phyloP scores from a whole-genome alignment of 257 asterid genomes.

The Paulownia fortunei region DNA sequence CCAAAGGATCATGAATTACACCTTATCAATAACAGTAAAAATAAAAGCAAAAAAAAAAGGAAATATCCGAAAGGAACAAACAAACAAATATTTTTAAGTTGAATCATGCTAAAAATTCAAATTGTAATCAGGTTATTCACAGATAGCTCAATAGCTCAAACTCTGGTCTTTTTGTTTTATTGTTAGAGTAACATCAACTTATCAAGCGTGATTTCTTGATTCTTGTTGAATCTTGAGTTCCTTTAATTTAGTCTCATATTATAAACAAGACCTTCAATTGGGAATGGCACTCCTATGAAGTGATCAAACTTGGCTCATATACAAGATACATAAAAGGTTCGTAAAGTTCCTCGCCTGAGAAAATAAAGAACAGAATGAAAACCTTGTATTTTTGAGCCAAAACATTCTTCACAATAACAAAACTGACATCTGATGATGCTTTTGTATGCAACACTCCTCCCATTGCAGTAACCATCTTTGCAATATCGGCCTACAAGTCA shows the following conservation, averaged over 20 bases:
- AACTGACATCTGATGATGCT: constrained; percentile 82
- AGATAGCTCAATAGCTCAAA: constrained; percentile 12
- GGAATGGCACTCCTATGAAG: constrained; percentile 4
- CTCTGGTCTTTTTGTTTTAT: constrained; percentile 12
- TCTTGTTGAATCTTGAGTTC: constrained; percentile 14
- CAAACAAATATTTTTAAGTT: background rate
- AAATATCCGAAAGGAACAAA: background rate
- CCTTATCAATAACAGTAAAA: background rate
- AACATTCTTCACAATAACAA: constrained; percentile 90
- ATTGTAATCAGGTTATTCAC: background rate
- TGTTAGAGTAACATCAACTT: background rate
- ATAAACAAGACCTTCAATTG: constrained; percentile 14
- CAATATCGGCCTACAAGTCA: constrained; percentile 69
- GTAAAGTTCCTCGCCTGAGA: constrained; percentile 10
- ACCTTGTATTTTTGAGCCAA: constrained; percentile 88
- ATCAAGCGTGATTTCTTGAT: constrained; percentile 11
- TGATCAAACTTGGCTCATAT: constrained; percentile 7
- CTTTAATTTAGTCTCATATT: constrained; percentile 3
- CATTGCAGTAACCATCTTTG: constrained; percentile 82
- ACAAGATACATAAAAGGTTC: constrained; percentile 8
- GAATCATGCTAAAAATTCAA: background rate
- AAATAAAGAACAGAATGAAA: constrained; percentile 25
- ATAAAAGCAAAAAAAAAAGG: background rate
- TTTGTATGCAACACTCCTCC: constrained; percentile 76
- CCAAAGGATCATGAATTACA: background rate